Base-by-base conservation (phyloP, 164 flowering plant genomes). In the Litsea cubeba region DNA sequence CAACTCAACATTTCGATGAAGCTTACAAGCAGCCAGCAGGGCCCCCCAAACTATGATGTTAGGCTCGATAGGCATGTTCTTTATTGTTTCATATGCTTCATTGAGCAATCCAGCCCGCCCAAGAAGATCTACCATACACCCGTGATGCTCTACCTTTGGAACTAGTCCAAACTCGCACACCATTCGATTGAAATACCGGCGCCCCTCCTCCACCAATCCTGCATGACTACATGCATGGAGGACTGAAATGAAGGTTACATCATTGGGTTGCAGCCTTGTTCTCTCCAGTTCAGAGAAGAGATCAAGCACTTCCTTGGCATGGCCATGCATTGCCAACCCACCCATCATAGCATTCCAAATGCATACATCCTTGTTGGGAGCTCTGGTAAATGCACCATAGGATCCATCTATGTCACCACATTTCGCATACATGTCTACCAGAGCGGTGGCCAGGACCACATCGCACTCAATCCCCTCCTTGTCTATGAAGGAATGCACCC, bases 151-250 rank as follows among this genome's bases (percentile, higher is more conserved):
- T 50, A 89, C 78, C 57, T 79, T 80, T 11, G 87, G 89, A 12
- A 60, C 79, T 81, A 86, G 60, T 30, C 79, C 79, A 69, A 71
- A 81, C 54, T 74, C 72, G 18, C 76, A 40, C 18, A 75, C 76
- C 89, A 87, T 86, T 78, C 69, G 74, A 40, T 68, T 24, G 50
- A 86, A 89, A 75, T 77, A n/a, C 69, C 28, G 71, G 72, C 72
- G 78, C 28, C 93, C 90, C 69, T 84, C 87, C 22, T 70, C 71
- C 32, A 87, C 85, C 82, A 86, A 70, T 60, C 90, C 90, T 22
- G 89, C 84, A 82, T 87, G 93, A 73, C 89, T 86, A 62, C 89
- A 87, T 70, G 88, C 93, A 78, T 85, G 84, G 22, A 89, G 68
- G 40, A 80, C 79, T 60, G 75, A 87, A 12, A 86, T 78, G 28